These are phyloP conservation scores for Aspergillus sp. DNA, from an alignment of 2,329 filamentous ascomycete genomes.

Conservation along the genomic window DNA sequence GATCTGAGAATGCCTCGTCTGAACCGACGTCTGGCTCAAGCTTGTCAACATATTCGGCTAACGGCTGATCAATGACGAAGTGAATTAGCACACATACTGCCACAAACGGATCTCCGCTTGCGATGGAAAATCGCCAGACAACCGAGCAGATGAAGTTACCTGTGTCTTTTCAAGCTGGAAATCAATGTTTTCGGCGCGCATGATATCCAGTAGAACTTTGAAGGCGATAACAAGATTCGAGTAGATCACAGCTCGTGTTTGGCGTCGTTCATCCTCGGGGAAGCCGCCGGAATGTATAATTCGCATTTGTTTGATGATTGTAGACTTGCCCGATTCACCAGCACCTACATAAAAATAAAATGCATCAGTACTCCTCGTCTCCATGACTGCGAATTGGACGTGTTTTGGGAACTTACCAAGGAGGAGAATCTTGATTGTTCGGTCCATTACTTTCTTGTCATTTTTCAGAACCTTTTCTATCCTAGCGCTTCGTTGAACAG, in stretches of 20 bases:
- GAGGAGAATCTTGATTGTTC: constrained; percentile 90
- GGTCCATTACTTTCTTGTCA: constrained; percentile 83
- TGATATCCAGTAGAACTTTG: constrained; percentile 85
- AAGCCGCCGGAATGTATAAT: constrained; percentile 95
- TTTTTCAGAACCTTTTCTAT: constrained; percentile 83
- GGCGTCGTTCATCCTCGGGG: constrained; percentile 81
- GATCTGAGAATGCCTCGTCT: constrained; percentile 73
- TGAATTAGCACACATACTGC: constrained; percentile 15
- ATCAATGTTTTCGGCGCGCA: constrained; percentile 78
- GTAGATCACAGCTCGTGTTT: constrained; percentile 95
- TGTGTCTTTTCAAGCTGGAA: constrained; percentile 80
- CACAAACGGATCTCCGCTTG: neutral
- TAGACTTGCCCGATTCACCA: constrained; percentile 94
- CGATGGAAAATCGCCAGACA: neutral
- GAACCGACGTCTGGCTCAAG: constrained; percentile 76
- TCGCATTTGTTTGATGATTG: constrained; percentile 98
- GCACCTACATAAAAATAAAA: constrained; percentile 62
- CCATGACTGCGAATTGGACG: neutral
- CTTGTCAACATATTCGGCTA: constrained; percentile 73
- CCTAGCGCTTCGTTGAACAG: constrained; percentile 55
- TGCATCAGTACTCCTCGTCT: neutral
- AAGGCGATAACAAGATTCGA: constrained; percentile 92
- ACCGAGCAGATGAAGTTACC: constrained; percentile 49
- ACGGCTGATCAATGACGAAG: constrained; percentile 57
- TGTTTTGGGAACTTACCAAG: constrained; percentile 65